Evolutionary conservation across 805 yeast species (phyloP).

Genomic region (Spathaspora arborariae): DNA sequence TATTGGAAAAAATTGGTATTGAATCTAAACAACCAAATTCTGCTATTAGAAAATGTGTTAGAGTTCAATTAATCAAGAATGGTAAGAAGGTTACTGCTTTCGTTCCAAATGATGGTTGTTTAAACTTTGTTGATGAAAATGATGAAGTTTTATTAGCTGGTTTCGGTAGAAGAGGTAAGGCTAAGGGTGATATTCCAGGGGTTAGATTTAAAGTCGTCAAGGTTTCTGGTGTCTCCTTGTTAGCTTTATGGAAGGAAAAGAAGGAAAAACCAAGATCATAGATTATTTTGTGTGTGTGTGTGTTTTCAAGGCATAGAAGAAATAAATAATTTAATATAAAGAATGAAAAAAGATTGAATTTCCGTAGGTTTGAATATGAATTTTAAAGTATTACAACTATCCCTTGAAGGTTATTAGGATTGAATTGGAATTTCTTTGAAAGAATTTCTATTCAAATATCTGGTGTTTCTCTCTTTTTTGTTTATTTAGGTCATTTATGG

Average conservation of each 20-base stretch:
- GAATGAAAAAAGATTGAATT: not conserved
- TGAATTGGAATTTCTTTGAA: not conserved
- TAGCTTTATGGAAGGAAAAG: slow-evolving; percentile 99
- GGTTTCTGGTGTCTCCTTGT: slow-evolving; percentile 99
- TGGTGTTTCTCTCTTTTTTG: not conserved
- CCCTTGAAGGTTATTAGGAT: too few species aligned
- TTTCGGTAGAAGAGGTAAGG: slow-evolving; percentile 99
- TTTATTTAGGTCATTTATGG: slow-evolving; percentile 5
- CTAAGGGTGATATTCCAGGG: slow-evolving; percentile 99
- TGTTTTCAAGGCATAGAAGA: slow-evolving; percentile 3
- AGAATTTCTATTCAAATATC: not conserved
- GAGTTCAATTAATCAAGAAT: slow-evolving; percentile 99
- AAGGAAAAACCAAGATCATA: slow-evolving; percentile 99
- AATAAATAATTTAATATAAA: not conserved
- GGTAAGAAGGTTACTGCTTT: slow-evolving; percentile 99
- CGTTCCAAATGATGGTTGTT: slow-evolving; percentile 99
- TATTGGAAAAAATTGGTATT: slow-evolving; percentile 98
- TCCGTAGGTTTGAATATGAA: too few species aligned
- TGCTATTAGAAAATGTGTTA: slow-evolving; percentile 99
- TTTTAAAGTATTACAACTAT: too few species aligned
- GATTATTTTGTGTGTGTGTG: slow-evolving; percentile 18
- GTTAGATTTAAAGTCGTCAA: slow-evolving; percentile 99
- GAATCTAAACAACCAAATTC: slow-evolving; percentile 99
- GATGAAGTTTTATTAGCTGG: slow-evolving; percentile 99
- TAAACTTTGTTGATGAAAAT: slow-evolving; percentile 99